Percentiles rank a stretch among this genome's conserved stretches.
Conservation (phyloP, 495 filamentous ascomycete species). For the Lichenothelia convexa region DNA sequence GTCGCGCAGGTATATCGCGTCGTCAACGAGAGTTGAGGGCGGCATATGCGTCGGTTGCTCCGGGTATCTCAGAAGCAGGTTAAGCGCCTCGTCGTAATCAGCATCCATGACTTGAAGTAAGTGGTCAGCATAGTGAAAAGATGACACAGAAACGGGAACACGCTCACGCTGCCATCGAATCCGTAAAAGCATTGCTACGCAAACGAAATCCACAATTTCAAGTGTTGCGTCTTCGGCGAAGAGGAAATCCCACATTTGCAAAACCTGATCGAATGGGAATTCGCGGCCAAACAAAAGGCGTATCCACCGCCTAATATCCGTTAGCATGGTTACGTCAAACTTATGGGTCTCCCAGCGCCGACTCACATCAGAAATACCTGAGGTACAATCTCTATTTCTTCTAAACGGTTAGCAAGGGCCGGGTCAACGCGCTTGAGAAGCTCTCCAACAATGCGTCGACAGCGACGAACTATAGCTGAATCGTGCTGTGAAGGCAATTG, state of each 20-base stretch:
- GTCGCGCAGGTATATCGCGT: conserved; percentile 68
- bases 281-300: conserved; percentile 84
- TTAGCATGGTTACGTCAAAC: conserved; percentile 6
- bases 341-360: neutral
- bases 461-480: conserved; percentile 71
- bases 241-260: conserved; percentile 75
- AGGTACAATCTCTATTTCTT: conserved; percentile 74
- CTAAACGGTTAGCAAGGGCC: conserved; percentile 65
- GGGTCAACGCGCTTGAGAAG: conserved; percentile 61
- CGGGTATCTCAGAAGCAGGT: conserved; percentile 67
- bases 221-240: conserved; percentile 78
- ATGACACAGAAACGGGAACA: neutral
- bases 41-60: conserved; percentile 38
- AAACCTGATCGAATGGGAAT: conserved; percentile 69
- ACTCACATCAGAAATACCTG: conserved; percentile 88
- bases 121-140: neutral
- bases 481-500: conserved; percentile 27
- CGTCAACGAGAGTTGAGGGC: conserved; percentile 63
- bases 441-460: conserved; percentile 67
- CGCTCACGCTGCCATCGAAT: conserved; percentile 74
- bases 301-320: conserved; percentile 60
- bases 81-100: conserved; percentile 70
- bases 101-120: conserved; percentile 50
- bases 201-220: conserved; percentile 70
- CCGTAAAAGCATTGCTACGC: conserved; percentile 82